Percentiles rank a stretch among this genome's conserved stretches.
phyloP scores from a whole-genome alignment of 768 basidiomycete species.

The Leucocoprinus sp. region DNA sequence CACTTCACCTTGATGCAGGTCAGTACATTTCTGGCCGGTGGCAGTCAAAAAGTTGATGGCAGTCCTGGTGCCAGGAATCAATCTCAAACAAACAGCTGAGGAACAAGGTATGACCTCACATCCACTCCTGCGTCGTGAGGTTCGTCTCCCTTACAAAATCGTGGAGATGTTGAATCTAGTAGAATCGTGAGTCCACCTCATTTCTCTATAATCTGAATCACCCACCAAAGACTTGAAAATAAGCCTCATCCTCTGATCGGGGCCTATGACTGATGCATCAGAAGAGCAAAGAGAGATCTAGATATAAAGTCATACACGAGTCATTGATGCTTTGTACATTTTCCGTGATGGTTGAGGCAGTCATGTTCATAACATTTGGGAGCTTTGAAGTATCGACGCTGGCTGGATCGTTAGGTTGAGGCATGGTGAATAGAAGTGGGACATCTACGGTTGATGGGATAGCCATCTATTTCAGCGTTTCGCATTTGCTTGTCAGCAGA shows the following conservation, averaged over 20 bases:
- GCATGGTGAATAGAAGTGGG: slow-evolving; percentile 1
- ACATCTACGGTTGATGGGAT: background rate
- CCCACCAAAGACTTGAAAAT: slow-evolving; percentile 35
- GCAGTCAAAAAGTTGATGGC: slow-evolving; percentile 73
- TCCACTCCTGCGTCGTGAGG: slow-evolving; percentile 83
- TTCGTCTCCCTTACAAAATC: slow-evolving; percentile 66
- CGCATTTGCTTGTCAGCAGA: background rate
- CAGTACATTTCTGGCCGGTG: slow-evolving; percentile 65
- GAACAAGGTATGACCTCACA: slow-evolving; percentile 27
- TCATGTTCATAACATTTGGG: slow-evolving; percentile 33
- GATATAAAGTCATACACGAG: slow-evolving; percentile 24
- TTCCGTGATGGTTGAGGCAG: slow-evolving; percentile 31
- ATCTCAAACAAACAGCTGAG: background rate
- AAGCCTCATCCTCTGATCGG: slow-evolving; percentile 34
- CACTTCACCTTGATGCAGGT: slow-evolving; percentile 47
- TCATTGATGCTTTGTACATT: slow-evolving; percentile 32
- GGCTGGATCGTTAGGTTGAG: slow-evolving; percentile 22
- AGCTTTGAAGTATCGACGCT: slow-evolving; percentile 33
- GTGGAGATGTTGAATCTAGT: slow-evolving; percentile 61
- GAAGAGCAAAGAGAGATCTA: background rate
- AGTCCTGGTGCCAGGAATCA: slow-evolving; percentile 24
- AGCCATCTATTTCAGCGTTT: slow-evolving; percentile 4
- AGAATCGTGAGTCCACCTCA: background rate
- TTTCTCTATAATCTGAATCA: background rate
- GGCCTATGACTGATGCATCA: slow-evolving; percentile 19